Conservation (phyloP, 345 rosid species). For the Eucalyptus globulus region DNA sequence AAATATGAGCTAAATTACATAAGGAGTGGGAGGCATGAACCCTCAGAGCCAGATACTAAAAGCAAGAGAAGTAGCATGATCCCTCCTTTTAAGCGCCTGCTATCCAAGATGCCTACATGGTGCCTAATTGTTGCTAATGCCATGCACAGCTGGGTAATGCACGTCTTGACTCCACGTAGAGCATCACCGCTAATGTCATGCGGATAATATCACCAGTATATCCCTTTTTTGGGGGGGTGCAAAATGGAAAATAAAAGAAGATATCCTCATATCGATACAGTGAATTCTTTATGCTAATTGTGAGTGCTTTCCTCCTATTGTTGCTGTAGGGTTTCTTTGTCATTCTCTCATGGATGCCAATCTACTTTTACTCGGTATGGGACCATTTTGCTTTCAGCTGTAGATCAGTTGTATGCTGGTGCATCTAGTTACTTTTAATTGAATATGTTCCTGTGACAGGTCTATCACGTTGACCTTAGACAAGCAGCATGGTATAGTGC, state of each 20-base stretch:
- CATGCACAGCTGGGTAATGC: slow-evolving; percentile 92
- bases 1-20: slow-evolving; percentile 73
- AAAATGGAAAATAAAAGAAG: not conserved
- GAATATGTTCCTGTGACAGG: slow-evolving; percentile 18
- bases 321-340: slow-evolving; percentile 81
- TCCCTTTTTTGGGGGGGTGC: not conserved
- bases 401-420: not conserved
- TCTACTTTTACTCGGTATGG: slow-evolving; percentile 84
- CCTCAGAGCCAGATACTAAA: slow-evolving; percentile 19
- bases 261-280: not conserved
- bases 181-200: not conserved
- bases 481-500: slow-evolving; percentile 99
- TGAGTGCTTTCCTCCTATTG: not conserved
- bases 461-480: slow-evolving; percentile 83
- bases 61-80: slow-evolving; percentile 26
- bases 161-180: not conserved
- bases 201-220: not conserved
- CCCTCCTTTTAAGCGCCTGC: slow-evolving; percentile 81
- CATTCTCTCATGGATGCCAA: slow-evolving; percentile 99
- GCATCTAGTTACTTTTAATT: not conserved
- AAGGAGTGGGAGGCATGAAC: slow-evolving; percentile 22
- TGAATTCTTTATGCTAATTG: not conserved
- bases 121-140: slow-evolving; percentile 86
- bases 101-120: slow-evolving; percentile 92
- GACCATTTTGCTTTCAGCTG: not conserved